Percentiles rank a stretch among this genome's conserved stretches.
Conservation (phyloP, 1,284 basidiomycete species). For the Pholiota adiposa region DNA sequence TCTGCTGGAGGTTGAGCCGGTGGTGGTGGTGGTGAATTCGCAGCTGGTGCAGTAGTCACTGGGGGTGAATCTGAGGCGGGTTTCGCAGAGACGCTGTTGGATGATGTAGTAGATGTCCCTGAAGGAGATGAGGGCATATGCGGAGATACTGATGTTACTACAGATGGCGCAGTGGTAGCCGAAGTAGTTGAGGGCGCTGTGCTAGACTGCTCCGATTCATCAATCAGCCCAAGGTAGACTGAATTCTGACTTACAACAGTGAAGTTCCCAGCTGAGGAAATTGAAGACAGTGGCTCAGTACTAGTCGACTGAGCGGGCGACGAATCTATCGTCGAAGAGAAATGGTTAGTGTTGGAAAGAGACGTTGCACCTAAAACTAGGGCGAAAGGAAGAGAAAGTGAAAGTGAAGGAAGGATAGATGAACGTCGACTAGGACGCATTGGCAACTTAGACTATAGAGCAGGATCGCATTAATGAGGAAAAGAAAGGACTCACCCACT, state of each 20-base stretch:
- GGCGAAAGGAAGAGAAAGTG: constrained; percentile 1
- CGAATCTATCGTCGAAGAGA: constrained; percentile 5
- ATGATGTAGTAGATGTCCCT: constrained; percentile 8
- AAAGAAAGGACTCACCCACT: constrained; percentile 15
- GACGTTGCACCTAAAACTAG: constrained; percentile 5
- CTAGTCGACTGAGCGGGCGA: not conserved
- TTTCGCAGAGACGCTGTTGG: constrained; percentile 4
- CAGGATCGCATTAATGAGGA: constrained; percentile 4
- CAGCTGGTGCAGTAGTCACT: constrained; percentile 5
- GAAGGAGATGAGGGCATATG: constrained; percentile 5
- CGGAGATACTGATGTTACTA: not conserved
- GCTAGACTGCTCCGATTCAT: constrained; percentile 9
- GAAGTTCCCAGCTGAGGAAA: not conserved
- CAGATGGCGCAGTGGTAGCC: constrained; percentile 6
- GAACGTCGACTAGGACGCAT: not conserved
- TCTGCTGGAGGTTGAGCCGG: not conserved
- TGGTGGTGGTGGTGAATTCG: constrained; percentile 1
- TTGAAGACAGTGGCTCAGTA: not conserved
- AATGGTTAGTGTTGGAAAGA: constrained; percentile 4
- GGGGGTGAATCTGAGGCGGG: constrained; percentile 2
- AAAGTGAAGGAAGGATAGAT: constrained; percentile 2
- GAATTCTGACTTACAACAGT: constrained; percentile 4
- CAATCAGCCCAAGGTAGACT: constrained; percentile 7
- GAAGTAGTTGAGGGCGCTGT: not conserved
- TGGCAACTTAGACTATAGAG: too few relatives aligned